A percentile compares a stretch with the other conserved stretches of the same genome.
phyloP scores from a whole-genome alignment of 306 rosid species.

The Gillenia trifoliata region DNA sequence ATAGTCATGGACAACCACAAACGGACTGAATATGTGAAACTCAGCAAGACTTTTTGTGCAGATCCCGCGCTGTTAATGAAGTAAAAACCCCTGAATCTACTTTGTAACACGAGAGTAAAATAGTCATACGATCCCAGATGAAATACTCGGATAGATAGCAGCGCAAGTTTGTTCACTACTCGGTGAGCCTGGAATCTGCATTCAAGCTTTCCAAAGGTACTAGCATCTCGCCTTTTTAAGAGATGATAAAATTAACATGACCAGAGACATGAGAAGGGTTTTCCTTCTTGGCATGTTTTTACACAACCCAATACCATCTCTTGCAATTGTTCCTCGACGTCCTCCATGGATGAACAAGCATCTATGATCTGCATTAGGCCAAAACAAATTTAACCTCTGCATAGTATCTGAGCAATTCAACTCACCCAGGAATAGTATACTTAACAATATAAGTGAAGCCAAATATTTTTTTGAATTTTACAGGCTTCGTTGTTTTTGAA shows the following conservation, averaged over 20 bases:
- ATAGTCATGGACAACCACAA: background rate
- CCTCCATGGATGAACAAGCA: constrained; percentile 68
- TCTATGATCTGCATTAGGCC: constrained; percentile 57
- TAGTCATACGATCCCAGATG: background rate
- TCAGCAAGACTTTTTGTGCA: too few species aligned
- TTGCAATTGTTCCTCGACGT: constrained; percentile 67
- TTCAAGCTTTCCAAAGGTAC: background rate
- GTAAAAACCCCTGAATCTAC: background rate
- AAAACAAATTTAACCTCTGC: background rate
- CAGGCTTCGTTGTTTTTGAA: background rate
- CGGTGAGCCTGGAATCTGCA: background rate
- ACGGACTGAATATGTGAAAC: too few species aligned
- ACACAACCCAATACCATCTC: constrained; percentile 48
- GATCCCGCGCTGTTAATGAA: too few species aligned
- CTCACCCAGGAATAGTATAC: background rate
- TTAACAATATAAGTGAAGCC: too few species aligned
- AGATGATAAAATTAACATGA: constrained; percentile 5
- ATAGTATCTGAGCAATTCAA: background rate
- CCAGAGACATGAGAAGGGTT: constrained; percentile 62
- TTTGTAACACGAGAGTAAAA: background rate
- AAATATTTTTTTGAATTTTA: too few species aligned
- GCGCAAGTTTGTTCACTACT: background rate
- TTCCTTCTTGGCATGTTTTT: constrained; percentile 53
- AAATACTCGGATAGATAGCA: background rate
- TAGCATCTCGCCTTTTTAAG: background rate